These are phyloP conservation scores for Hypoxylon fragiforme DNA, from an alignment of 495 filamentous ascomycete genomes.

Conservation along the genomic window DNA sequence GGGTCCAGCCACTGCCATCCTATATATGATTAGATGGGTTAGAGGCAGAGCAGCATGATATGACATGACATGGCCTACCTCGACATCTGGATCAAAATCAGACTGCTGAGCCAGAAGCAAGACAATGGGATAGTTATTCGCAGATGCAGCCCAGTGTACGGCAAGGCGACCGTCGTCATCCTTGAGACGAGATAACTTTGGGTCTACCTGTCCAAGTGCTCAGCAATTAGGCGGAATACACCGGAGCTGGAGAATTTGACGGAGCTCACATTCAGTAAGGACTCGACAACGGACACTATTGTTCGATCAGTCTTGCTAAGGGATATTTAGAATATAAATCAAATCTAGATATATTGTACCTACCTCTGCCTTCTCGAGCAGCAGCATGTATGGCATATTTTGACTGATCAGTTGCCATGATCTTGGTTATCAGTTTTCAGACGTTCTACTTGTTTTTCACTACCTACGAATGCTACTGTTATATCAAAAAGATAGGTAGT, in stretches of 20 bases:
- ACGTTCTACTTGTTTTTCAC: too few relatives aligned
- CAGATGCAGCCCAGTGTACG: conserved; percentile 92
- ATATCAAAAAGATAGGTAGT: too few relatives aligned
- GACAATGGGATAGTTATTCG: conserved; percentile 76
- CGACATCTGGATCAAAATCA: conserved; percentile 84
- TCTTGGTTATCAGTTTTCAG: neutral
- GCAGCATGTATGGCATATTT: conserved; percentile 90
- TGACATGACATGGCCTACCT: too few relatives aligned
- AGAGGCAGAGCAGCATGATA: neutral
- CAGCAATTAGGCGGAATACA: conserved; percentile 8
- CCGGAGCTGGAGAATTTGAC: too few relatives aligned
- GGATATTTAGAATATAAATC: neutral
- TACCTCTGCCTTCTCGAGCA: conserved; percentile 84
- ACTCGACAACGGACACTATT: conserved; percentile 71
- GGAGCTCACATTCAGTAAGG: conserved; percentile 70
- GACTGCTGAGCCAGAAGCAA: conserved; percentile 68
- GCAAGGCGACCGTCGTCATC: conserved; percentile 91
- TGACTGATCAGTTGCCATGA: conserved; percentile 33
- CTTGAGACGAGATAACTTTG: conserved; percentile 70
- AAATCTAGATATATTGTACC: conserved; percentile 16
- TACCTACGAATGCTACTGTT: too few relatives aligned
- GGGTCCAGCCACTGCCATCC: conserved; percentile 92
- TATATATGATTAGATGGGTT: conserved; percentile 30
- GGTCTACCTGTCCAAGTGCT: conserved; percentile 64
- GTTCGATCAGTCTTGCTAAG: conserved; percentile 13